These are phyloP conservation scores for Emiliania huxleyi DNA, from an alignment of 78 protist species.

Conservation along the genomic window DNA sequence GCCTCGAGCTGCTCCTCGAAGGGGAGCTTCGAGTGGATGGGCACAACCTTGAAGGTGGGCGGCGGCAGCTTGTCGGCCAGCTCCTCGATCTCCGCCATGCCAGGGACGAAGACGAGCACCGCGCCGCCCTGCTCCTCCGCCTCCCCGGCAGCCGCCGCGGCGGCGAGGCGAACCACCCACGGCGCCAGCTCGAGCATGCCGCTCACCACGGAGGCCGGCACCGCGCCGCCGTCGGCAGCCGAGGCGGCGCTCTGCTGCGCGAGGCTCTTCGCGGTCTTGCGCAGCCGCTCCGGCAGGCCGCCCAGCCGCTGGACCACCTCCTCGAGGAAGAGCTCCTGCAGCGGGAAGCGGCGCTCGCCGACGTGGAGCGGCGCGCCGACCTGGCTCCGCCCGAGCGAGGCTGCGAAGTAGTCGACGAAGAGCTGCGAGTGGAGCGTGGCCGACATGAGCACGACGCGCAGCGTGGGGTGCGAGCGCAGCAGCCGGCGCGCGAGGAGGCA, in stretches of 20 bases:
- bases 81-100: neutral
- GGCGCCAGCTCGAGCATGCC: neutral
- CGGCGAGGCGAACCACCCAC: neutral
- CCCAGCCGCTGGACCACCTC: neutral
- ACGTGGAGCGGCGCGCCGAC: neutral
- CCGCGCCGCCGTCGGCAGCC: neutral
- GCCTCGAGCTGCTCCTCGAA: slow-evolving; percentile 15
- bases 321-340: neutral
- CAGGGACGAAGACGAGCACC: neutral
- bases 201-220: neutral
- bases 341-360: neutral
- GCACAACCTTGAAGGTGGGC: neutral
- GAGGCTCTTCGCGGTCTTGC: neutral
- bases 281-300: neutral
- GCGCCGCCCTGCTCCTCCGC: neutral
- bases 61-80: neutral
- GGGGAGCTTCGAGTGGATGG: neutral
- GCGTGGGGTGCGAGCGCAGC: neutral
- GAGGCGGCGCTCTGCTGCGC: neutral
- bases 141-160: neutral
- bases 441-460: slow-evolving; percentile 14
- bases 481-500: neutral
- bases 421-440: neutral
- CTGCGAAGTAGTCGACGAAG: neutral
- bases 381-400: neutral